These are phyloP conservation scores for Pezicula neosporulosa DNA, from an alignment of 2,329 filamentous ascomycete genomes.

Conservation along the genomic window DNA sequence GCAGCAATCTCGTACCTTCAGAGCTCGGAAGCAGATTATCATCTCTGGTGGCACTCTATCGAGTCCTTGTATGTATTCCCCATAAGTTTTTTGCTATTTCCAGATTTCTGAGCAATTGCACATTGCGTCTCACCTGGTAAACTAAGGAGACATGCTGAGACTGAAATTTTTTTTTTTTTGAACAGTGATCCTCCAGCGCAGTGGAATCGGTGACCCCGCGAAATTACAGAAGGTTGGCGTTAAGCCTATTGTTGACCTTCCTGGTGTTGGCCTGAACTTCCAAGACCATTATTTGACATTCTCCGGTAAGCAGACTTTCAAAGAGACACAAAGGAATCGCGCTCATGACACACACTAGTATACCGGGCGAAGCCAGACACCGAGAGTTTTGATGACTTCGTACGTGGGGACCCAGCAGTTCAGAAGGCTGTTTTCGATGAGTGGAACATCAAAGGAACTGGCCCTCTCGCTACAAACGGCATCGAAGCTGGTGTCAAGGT, in stretches of 20 bases:
- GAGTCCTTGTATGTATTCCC: no score
- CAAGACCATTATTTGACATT: slow-evolving; percentile 22
- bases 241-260: slow-evolving; percentile 30
- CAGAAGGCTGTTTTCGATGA: slow-evolving; percentile 72
- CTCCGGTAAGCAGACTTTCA: background rate
- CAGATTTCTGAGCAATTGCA: no score
- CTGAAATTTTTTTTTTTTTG: background rate
- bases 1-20: slow-evolving; percentile 26
- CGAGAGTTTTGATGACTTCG: slow-evolving; percentile 79
- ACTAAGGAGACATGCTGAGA: no score
- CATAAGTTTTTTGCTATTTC: no score
- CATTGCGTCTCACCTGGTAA: no score
- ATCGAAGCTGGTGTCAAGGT: slow-evolving; percentile 81
- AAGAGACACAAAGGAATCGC: background rate
- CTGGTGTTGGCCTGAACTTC: slow-evolving; percentile 36
- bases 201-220: slow-evolving; percentile 24
- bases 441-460: slow-evolving; percentile 77
- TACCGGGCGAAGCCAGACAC: slow-evolving; percentile 72
- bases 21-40: slow-evolving; percentile 33
- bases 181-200: slow-evolving; percentile 15
- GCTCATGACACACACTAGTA: slow-evolving; percentile 48
- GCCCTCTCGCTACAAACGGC: slow-evolving; percentile 72
- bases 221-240: slow-evolving; percentile 30
- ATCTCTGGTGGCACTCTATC: slow-evolving; percentile 29
- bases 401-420: slow-evolving; percentile 67